Evolutionary conservation across 805 yeast genomes (phyloP).

Genomic region (Schwanniomyces polymorphus): DNA sequence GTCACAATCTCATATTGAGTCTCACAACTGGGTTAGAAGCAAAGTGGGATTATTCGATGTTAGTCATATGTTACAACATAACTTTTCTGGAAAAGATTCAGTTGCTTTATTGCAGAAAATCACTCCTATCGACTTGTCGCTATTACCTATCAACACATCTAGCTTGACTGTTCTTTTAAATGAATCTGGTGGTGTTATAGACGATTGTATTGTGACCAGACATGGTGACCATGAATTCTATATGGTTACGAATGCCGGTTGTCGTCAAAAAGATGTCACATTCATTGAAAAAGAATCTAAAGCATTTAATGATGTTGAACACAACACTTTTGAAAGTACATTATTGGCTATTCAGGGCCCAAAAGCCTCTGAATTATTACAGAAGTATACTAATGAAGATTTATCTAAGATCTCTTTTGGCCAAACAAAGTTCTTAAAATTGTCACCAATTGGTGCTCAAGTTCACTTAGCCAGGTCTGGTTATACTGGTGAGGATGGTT

Average conservation of each 20-base stretch:
- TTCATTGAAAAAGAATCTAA: constrained; percentile 59
- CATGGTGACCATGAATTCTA: constrained; percentile 75
- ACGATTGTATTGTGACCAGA: constrained; percentile 90
- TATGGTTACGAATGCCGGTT: constrained; percentile 95
- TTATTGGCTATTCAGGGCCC: constrained; percentile 95
- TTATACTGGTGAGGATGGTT: constrained; percentile 98
- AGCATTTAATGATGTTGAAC: constrained; percentile 36
- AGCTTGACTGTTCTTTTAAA: constrained; percentile 78
- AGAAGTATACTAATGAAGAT: constrained; percentile 59
- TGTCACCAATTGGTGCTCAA: constrained; percentile 41
- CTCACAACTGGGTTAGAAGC: constrained; percentile 90
- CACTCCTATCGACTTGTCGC: constrained; percentile 84
- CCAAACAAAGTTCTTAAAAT: constrained; percentile 49
- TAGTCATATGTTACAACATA: constrained; percentile 96
- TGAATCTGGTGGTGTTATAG: constrained; percentile 77
- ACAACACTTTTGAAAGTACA: constrained; percentile 61
- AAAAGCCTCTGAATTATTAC: constrained; percentile 64
- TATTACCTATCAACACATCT: constrained; percentile 56
- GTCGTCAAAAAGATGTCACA: constrained; percentile 75
- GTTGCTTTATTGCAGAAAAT: constrained; percentile 68
- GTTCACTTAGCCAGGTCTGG: constrained; percentile 93
- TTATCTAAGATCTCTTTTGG: constrained; percentile 74
- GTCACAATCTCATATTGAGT: constrained; percentile 84
- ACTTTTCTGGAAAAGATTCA: constrained; percentile 67
- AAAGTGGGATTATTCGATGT: constrained; percentile 94